Evolutionary conservation across 169 alveolate genomes (phyloP).

Genomic region (Eimeria falciformis): DNA sequence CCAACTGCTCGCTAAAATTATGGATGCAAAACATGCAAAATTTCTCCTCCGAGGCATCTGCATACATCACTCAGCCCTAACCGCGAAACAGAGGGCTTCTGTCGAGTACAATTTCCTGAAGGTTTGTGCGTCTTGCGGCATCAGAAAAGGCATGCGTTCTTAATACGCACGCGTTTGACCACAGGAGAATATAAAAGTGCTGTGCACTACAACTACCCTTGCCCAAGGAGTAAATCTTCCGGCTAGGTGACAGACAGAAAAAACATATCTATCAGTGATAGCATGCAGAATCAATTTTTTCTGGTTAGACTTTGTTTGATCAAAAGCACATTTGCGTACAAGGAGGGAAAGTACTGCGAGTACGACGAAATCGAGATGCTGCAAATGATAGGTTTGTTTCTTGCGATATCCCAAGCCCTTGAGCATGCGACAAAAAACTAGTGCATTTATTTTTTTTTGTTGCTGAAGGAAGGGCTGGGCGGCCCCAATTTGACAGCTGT

Average conservation of each 20-base stretch:
- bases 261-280: background rate
- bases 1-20: background rate
- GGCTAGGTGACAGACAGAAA: constrained; percentile 84
- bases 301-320: constrained; percentile 92
- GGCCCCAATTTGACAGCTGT: constrained; percentile 98
- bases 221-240: constrained; percentile 99
- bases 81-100: constrained; percentile 93
- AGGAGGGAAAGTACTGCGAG: constrained; percentile 80
- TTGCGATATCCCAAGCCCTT: background rate
- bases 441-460: background rate
- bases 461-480: constrained; percentile 98
- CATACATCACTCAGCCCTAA: constrained; percentile 96
- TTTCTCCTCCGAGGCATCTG: constrained; percentile 95
- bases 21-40: constrained; percentile 14
- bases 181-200: constrained; percentile 91
- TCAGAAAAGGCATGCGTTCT: background rate
- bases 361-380: constrained; percentile 52
- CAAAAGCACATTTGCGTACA: constrained; percentile 84
- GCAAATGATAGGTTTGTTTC: constrained; percentile 77
- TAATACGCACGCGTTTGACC: background rate
- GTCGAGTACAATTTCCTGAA: constrained; percentile 95
- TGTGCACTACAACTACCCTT: constrained; percentile 96
- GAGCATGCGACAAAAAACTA: background rate
- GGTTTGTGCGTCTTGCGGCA: background rate
- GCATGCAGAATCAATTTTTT: background rate